These are phyloP conservation scores for Fusarium setosum DNA, from an alignment of 2,329 filamentous ascomycete genomes.

Conservation along the genomic window DNA sequence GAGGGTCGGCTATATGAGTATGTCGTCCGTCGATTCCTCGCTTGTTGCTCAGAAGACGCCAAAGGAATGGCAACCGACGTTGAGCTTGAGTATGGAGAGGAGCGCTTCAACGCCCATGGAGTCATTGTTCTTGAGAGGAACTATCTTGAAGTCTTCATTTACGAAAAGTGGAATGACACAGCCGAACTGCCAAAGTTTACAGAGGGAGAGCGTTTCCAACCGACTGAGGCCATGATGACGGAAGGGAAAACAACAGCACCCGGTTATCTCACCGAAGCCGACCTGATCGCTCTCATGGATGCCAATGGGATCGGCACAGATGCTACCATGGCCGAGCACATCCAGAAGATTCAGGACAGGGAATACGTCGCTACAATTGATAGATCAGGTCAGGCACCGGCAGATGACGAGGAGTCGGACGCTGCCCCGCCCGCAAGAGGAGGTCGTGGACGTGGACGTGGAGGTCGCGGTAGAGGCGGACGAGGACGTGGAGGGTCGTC, in stretches of 20 bases:
- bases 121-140: constrained; percentile 89
- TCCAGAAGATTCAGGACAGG: constrained; percentile 91
- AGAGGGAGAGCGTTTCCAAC: constrained; percentile 84
- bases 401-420: constrained; percentile 52
- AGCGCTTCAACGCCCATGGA: constrained; percentile 84
- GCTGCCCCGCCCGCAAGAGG: constrained; percentile 55
- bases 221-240: constrained; percentile 86
- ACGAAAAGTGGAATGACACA: constrained; percentile 95
- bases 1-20: constrained; percentile 92
- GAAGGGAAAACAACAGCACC: constrained; percentile 92
- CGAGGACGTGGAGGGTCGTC: constrained; percentile 53
- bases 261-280: constrained; percentile 91
- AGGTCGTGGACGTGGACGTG: constrained; percentile 61
- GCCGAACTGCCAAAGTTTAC: constrained; percentile 83
- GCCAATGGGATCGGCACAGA: constrained; percentile 98
- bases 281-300: constrained; percentile 97
- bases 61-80: constrained; percentile 87
- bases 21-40: constrained; percentile 89
- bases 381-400: constrained; percentile 51
- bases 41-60: constrained; percentile 95
- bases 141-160: constrained; percentile 94
- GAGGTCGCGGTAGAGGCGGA: constrained; percentile 55
- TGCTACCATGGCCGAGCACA: constrained; percentile 99
- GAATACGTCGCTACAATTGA: constrained; percentile 81
- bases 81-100: constrained; percentile 84